Percentiles rank a stretch among this genome's conserved stretches.
These are phyloP conservation scores for Boletus huronensis DNA, from an alignment of 768 basidiomycete genomes.

Conservation along the genomic window DNA sequence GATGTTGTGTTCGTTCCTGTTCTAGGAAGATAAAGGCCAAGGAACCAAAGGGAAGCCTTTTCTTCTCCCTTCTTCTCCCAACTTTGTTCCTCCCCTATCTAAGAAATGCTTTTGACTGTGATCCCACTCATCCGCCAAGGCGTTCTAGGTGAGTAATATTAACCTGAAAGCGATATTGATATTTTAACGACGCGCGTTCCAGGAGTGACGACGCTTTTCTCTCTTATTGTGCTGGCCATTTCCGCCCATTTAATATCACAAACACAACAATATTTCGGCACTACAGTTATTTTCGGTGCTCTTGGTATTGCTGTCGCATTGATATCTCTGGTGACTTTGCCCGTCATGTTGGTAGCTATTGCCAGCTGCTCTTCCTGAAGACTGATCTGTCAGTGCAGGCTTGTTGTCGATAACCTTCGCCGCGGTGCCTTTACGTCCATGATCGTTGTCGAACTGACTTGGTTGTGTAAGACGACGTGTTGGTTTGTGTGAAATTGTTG, in stretches of 20 bases:
- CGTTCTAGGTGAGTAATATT: slow-evolving; percentile 20
- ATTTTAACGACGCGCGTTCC: background rate
- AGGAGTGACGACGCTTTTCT: slow-evolving; percentile 22
- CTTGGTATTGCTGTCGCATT: slow-evolving; percentile 29
- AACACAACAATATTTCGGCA: slow-evolving; percentile 3
- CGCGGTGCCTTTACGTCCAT: slow-evolving; percentile 39
- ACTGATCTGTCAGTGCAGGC: slow-evolving; percentile 22
- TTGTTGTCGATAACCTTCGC: slow-evolving; percentile 34
- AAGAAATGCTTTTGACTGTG: background rate
- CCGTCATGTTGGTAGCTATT: slow-evolving; percentile 22
- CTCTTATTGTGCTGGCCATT: slow-evolving; percentile 32
- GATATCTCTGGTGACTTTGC: slow-evolving; percentile 30
- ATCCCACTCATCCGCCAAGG: slow-evolving; percentile 15
- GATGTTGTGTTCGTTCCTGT: background rate
- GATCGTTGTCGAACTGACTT: slow-evolving; percentile 36
- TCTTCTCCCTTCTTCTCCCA: background rate
- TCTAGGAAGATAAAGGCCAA: slow-evolving; percentile 12
- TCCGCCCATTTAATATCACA: slow-evolving; percentile 27
- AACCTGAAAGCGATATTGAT: background rate
- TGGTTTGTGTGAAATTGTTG: background rate
- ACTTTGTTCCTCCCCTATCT: background rate
- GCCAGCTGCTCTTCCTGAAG: background rate
- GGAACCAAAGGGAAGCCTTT: background rate
- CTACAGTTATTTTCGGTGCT: slow-evolving; percentile 21
- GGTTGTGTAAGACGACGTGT: slow-evolving; percentile 31